Evolutionary conservation across 768 basidiomycete species (phyloP), one percentile per base, ranked within the genome.

Genomic region (Leucogyrophana mollusca): DNA sequence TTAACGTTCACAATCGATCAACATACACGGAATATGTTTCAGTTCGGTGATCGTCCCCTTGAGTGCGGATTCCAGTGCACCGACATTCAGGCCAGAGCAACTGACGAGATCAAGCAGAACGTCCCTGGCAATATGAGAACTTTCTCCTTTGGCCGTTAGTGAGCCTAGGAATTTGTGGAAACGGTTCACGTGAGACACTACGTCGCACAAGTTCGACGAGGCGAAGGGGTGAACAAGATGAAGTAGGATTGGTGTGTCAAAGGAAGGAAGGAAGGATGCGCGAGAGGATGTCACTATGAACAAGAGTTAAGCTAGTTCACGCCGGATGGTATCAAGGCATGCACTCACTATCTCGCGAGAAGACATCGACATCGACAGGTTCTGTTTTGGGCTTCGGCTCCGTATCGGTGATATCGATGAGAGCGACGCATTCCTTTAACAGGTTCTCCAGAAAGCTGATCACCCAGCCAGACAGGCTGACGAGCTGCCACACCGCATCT

Each of bases 401-500:
- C 6, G 38, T 34, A 21, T 53, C 59, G 2, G 47, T 40, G 13
- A 53, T 32, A 45, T 70, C 69, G 3, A 57, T 62, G 2, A 67
- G 58, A 39, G 67, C 62, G 2, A 78, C 59, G 27, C 73, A 77
- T 47, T 73, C 74, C 44, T 79, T 85, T 62, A 89, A 60, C 4
- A 91, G 59, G 42, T 66, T 76, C 58, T 87, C 85, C 16, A 82
- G 51, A 52, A 88, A 82, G 25, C 65, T 64, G 21, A 88, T 66
- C 35, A 79, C 59, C 87, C 86, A 91, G 7, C 66, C 68, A 1
- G 76, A 78, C 37, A 89, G 56, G 8, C 75, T 77, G 37, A 82
- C 77, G 11, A 90, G 71, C 51, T 85, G 82, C 89, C 89, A 90
- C 21, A 81, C 74, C 27, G 83, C 79, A 43, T 81, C 88, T 91